phyloP scores from a whole-genome alignment of 1,284 basidiomycete genomes.

The Rhodotorula sp. region DNA sequence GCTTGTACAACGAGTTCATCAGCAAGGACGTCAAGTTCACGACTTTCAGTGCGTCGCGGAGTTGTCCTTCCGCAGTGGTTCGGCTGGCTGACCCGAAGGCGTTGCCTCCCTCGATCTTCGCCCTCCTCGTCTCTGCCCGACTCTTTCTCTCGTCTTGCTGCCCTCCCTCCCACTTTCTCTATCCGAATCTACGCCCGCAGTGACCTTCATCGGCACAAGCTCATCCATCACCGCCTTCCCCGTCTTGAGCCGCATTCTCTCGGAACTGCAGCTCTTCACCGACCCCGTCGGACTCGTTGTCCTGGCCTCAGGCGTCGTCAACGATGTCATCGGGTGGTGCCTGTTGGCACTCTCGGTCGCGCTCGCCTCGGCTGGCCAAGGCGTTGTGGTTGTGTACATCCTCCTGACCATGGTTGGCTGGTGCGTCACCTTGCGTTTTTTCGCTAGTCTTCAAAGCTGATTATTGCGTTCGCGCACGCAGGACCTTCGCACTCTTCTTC shows the following conservation, averaged over 20 bases:
- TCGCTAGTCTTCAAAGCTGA: too few species aligned
- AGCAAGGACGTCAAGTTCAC: constrained; percentile 61
- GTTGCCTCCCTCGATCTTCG: neutral
- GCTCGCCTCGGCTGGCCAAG: constrained; percentile 76
- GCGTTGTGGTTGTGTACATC: constrained; percentile 68
- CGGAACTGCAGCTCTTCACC: constrained; percentile 69
- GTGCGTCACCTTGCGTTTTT: neutral
- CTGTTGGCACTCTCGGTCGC: constrained; percentile 78
- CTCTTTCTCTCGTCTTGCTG: neutral
- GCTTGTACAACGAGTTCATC: constrained; percentile 78
- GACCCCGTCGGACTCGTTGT: constrained; percentile 91
- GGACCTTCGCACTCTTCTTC: constrained; percentile 71
- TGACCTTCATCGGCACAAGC: constrained; percentile 78
- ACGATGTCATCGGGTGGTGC: constrained; percentile 58
- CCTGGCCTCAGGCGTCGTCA: constrained; percentile 88
- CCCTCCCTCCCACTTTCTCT: too few species aligned
- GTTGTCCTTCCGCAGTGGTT: neutral
- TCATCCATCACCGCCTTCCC: constrained; percentile 51
- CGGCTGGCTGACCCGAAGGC: too few species aligned
- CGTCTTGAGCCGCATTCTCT: constrained; percentile 85
- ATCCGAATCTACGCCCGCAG: too few species aligned
- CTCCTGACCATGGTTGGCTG: constrained; percentile 78
- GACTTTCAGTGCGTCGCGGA: constrained; percentile 63
- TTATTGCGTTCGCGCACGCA: neutral
- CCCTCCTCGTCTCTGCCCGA: too few species aligned